Percentiles rank a stretch among this genome's conserved stretches.
phyloP scores from a whole-genome alignment of 306 rosid genomes.

The Betula pendula region DNA sequence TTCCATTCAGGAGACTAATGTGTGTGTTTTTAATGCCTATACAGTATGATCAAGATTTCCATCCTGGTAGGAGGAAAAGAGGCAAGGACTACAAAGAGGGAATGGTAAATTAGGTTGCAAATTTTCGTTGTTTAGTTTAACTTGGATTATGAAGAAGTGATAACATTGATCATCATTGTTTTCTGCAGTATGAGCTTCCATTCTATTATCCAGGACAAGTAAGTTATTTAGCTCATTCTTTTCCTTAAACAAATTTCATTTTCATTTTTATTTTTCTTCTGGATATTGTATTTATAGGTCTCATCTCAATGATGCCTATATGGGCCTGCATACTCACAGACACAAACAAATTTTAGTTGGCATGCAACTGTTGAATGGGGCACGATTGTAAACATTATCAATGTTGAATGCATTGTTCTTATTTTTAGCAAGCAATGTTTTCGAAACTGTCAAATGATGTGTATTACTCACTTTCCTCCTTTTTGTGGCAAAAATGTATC shows the following conservation, averaged over 20 bases:
- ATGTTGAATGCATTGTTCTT: background rate
- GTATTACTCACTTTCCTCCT: background rate
- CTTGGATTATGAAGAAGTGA: constrained; percentile 3
- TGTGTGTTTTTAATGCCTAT: constrained; percentile 17
- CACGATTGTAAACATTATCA: background rate
- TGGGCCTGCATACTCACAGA: constrained; percentile 5
- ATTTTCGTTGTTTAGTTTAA: constrained; percentile 7
- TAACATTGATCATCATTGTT: constrained; percentile 32
- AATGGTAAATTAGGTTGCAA: constrained; percentile 54
- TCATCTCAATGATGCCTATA: constrained; percentile 5
- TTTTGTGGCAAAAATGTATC: background rate
- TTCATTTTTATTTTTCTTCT: constrained; percentile 7
- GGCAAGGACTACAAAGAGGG: constrained; percentile 95
- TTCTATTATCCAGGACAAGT: constrained; percentile 98
- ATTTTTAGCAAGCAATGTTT: background rate
- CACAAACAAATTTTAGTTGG: constrained; percentile 21
- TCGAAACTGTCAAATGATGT: background rate
- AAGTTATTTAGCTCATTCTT: constrained; percentile 37
- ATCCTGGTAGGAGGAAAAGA: constrained; percentile 94
- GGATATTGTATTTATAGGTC: constrained; percentile 12
- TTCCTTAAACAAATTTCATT: constrained; percentile 2
- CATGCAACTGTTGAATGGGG: background rate
- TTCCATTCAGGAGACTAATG: constrained; percentile 23
- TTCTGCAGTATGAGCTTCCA: constrained; percentile 95
- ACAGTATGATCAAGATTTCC: constrained; percentile 90